Conservation (phyloP, 768 basidiomycete genomes). For the Xanthoconium purpureum region DNA sequence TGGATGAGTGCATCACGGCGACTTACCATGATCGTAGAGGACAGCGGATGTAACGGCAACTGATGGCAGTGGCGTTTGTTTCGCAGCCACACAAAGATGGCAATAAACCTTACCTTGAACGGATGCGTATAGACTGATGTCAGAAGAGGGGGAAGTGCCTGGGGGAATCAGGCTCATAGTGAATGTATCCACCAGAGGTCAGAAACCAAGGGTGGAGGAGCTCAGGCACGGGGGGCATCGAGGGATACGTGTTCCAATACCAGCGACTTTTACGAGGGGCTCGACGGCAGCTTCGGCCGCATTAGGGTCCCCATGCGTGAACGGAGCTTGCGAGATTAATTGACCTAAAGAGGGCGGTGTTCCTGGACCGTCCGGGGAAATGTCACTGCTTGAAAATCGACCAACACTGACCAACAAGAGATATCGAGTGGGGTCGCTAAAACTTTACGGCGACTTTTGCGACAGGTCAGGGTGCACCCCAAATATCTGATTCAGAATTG, state of each 20-base stretch:
- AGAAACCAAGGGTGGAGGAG: neutral
- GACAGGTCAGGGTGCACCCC: neutral
- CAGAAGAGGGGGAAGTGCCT: neutral
- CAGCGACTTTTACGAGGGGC: slow-evolving; percentile 13
- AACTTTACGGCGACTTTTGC: neutral
- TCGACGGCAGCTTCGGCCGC: neutral
- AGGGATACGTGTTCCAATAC: neutral
- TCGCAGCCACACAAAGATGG: neutral
- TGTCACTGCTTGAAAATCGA: neutral
- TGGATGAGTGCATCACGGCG: neutral
- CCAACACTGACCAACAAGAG: neutral
- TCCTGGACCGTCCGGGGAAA: neutral
- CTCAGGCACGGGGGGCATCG: neutral
- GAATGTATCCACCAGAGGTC: slow-evolving; percentile 1
- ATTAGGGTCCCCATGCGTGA: slow-evolving; percentile 5
- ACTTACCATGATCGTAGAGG: slow-evolving; percentile 30
- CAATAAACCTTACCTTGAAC: slow-evolving; percentile 20
- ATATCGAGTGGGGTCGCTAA: neutral
- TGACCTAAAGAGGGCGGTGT: slow-evolving; percentile 12
- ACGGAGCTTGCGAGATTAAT: slow-evolving; percentile 4
- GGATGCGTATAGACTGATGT: slow-evolving; percentile 15
- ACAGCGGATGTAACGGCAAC: slow-evolving; percentile 29
- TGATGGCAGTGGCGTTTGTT: slow-evolving; percentile 10
- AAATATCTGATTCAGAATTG: neutral
- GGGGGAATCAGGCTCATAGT: slow-evolving; percentile 25